Conservation (phyloP, 495 filamentous ascomycete species). For the Penicillium mononematosum region DNA sequence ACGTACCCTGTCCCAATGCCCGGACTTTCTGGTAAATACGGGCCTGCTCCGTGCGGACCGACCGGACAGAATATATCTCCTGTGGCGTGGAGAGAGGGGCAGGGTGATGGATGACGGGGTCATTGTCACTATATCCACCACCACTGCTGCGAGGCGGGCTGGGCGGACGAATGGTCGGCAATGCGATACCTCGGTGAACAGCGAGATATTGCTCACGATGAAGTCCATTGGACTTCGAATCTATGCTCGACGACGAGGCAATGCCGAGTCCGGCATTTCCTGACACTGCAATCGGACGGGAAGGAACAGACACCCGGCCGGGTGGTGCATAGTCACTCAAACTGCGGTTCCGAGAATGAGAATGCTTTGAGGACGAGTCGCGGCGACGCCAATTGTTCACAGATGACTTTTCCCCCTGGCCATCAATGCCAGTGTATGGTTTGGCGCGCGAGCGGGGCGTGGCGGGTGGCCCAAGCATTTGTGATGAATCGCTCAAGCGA, state of each 20-base stretch:
- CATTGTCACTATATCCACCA: conserved; percentile 39
- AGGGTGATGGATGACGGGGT: conserved; percentile 32
- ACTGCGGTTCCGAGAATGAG: conserved; percentile 68
- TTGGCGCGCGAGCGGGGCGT: conserved; percentile 35
- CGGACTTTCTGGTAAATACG: conserved; percentile 71
- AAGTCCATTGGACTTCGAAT: conserved; percentile 53
- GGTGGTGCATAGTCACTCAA: conserved; percentile 85
- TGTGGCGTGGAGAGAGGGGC: conserved; percentile 23
- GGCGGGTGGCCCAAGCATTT: conserved; percentile 33
- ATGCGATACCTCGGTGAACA: conserved; percentile 66
- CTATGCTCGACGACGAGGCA: conserved; percentile 39
- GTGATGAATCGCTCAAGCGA: conserved; percentile 43
- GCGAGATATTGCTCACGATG: conserved; percentile 82
- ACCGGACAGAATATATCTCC: conserved; percentile 47
- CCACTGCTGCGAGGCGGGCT: conserved; percentile 68
- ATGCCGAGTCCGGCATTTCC: conserved; percentile 47
- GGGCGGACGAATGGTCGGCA: conserved; percentile 59
- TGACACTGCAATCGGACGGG: conserved; percentile 70
- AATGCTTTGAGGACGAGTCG: conserved; percentile 43
- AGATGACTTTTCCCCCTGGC: conserved; percentile 39
- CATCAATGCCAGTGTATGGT: conserved; percentile 37
- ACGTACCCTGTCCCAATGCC: conserved; percentile 86
- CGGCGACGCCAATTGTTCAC: conserved; percentile 28
- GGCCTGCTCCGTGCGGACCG: conserved; percentile 44
- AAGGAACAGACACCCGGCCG: conserved; percentile 57